Evolutionary conservation across 2,329 filamentous ascomycete species (phyloP).

Genomic region (Clarireedia monteithiana): DNA sequence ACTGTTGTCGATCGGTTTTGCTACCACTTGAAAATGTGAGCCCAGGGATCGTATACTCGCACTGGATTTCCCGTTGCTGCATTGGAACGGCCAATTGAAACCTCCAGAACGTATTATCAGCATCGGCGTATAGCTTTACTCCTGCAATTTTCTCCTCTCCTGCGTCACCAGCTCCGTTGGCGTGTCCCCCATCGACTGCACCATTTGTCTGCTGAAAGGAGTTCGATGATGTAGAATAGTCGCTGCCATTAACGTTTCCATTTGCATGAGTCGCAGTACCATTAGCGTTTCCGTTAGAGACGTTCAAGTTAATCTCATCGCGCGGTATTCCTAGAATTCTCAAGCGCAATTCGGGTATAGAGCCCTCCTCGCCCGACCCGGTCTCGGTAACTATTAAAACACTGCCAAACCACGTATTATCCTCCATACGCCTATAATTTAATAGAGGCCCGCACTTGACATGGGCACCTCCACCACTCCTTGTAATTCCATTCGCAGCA

Average conservation of each 20-base stretch:
- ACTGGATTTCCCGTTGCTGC: slow-evolving; percentile 59
- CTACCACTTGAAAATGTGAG: slow-evolving; percentile 52
- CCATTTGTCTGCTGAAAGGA: not conserved
- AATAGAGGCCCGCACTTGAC: slow-evolving; percentile 66
- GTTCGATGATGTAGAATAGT: slow-evolving; percentile 25
- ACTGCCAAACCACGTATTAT: slow-evolving; percentile 70
- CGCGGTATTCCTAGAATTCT: slow-evolving; percentile 29
- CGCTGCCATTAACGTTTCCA: slow-evolving; percentile 26
- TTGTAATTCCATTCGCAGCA: slow-evolving; percentile 6
- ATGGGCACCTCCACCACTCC: slow-evolving; percentile 36
- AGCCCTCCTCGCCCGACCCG: slow-evolving; percentile 48
- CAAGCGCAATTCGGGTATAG: slow-evolving; percentile 48
- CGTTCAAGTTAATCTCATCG: slow-evolving; percentile 21
- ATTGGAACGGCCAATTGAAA: slow-evolving; percentile 80
- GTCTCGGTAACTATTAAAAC: slow-evolving; percentile 74
- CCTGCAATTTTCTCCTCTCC: slow-evolving; percentile 38
- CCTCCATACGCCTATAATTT: slow-evolving; percentile 70
- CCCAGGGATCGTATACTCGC: slow-evolving; percentile 68
- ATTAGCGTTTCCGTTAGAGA: slow-evolving; percentile 2
- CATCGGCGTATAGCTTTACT: slow-evolving; percentile 57
- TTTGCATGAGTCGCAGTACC: slow-evolving; percentile 13
- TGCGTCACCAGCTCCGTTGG: not conserved
- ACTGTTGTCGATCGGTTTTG: slow-evolving; percentile 55
- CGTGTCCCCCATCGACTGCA: not conserved
- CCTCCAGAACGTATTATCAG: slow-evolving; percentile 79